Evolutionary conservation across 2,329 filamentous ascomycete genomes (phyloP).

Genomic region (Dactylellina haptotyla): DNA sequence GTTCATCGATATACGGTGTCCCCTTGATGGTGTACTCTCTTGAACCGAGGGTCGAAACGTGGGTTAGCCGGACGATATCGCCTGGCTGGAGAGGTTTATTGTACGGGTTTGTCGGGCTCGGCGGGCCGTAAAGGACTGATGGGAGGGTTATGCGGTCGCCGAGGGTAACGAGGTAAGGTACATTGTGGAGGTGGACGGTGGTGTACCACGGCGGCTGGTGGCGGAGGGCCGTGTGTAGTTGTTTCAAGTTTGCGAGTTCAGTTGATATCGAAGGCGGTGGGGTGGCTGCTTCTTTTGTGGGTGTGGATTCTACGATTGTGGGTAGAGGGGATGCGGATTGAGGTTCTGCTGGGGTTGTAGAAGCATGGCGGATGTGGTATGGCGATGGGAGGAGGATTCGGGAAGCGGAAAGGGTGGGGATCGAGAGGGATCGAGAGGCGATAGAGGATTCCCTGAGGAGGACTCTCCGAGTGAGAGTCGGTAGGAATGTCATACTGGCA

Average conservation of each 20-base stretch:
- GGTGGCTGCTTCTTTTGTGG: not conserved
- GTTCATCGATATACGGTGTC: conserved; percentile 81
- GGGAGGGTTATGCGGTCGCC: conserved; percentile 81
- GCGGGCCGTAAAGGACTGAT: conserved; percentile 73
- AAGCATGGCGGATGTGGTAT: conserved; percentile 40
- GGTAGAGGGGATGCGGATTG: not conserved
- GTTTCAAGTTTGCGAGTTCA: conserved; percentile 29
- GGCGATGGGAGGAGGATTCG: conserved; percentile 31
- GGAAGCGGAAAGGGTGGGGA: conserved; percentile 63
- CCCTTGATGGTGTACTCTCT: conserved; percentile 91
- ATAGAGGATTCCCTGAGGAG: conserved; percentile 19
- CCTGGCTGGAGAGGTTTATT: conserved; percentile 66
- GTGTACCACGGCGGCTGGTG: conserved; percentile 81
- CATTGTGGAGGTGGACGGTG: conserved; percentile 80
- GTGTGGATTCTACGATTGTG: conserved; percentile 6
- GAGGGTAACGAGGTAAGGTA: conserved; percentile 79
- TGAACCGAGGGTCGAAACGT: conserved; percentile 82
- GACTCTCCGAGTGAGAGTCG: conserved; percentile 29
- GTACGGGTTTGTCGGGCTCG: conserved; percentile 22
- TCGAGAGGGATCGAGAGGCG: conserved; percentile 64
- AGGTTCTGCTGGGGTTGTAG: conserved; percentile 21
- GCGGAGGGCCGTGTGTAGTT: conserved; percentile 70
- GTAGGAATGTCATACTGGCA: conserved; percentile 28
- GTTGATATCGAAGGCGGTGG: not conserved
- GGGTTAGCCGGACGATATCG: conserved; percentile 86